phyloP scores from a whole-genome alignment of 2,329 filamentous ascomycete genomes.

The Fusarium nanum region DNA sequence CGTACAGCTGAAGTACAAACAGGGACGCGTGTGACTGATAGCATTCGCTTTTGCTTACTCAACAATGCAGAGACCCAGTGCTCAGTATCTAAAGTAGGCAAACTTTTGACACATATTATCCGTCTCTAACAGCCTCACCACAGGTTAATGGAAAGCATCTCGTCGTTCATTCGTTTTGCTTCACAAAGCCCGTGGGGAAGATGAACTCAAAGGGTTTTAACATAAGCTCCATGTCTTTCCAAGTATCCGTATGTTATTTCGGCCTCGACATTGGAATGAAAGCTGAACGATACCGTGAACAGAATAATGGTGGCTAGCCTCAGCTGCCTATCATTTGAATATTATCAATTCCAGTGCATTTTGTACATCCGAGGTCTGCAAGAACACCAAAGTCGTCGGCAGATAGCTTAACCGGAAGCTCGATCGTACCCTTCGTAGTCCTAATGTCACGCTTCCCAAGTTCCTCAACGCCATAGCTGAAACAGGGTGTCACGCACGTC shows the following conservation, averaged over 20 bases:
- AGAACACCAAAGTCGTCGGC: conserved; percentile 38
- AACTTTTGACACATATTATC: neutral
- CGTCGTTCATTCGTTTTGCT: neutral
- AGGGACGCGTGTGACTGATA: neutral
- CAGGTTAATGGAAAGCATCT: neutral
- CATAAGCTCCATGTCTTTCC: neutral
- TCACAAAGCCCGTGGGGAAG: neutral
- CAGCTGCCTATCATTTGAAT: conserved; percentile 29
- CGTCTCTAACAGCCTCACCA: neutral
- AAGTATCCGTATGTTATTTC: neutral
- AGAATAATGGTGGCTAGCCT: conserved; percentile 20
- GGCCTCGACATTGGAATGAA: conserved; percentile 1
- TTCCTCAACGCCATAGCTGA: conserved; percentile 47
- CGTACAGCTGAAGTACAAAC: neutral
- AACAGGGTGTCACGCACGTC: conserved; percentile 41
- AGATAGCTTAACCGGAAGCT: conserved; percentile 42
- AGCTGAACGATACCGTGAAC: neutral
- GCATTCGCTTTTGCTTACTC: neutral
- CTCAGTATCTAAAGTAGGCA: neutral
- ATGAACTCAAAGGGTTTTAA: neutral
- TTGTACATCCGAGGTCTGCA: conserved; percentile 47
- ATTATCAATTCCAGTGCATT: conserved; percentile 40
- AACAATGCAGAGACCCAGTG: neutral
- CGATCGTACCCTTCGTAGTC: conserved; percentile 42
- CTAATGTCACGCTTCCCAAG: conserved; percentile 45